A percentile compares a stretch with the other conserved stretches of the same genome.
Conservation (phyloP, 495 filamentous ascomycete species). For the Chaetomium fimeti region DNA sequence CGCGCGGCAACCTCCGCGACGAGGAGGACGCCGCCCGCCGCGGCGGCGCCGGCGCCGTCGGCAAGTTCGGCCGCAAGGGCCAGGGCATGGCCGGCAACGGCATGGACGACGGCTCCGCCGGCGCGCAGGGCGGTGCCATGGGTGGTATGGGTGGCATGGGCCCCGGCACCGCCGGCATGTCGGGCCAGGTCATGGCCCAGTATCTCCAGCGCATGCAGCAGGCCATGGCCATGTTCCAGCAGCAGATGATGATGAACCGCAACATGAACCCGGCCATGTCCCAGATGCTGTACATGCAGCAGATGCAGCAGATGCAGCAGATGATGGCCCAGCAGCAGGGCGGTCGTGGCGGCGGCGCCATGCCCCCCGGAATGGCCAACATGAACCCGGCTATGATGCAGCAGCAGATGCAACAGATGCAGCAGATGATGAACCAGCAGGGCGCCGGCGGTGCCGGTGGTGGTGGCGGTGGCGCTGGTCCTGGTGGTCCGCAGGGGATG, state of each 20-base stretch:
- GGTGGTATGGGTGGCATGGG: constrained; percentile 32
- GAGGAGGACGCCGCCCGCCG: constrained; percentile 76
- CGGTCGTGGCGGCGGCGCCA: constrained; percentile 40
- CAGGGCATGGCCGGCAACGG: constrained; percentile 36
- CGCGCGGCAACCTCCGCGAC: constrained; percentile 89
- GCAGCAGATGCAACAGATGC: constrained; percentile 88
- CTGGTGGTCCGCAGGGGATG: constrained; percentile 34
- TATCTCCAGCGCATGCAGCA: constrained; percentile 98
- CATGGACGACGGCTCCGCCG: constrained; percentile 20
- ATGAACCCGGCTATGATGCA: constrained; percentile 84
- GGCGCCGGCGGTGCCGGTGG: constrained; percentile 47
- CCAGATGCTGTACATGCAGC: constrained; percentile 64
- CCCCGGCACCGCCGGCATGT: constrained; percentile 63
- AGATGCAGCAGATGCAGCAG: constrained; percentile 83
- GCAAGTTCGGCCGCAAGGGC: constrained; percentile 49
- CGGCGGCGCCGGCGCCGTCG: constrained; percentile 40
- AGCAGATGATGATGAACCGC: constrained; percentile 65
- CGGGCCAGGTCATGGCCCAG: constrained; percentile 94
- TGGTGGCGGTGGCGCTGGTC: constrained; percentile 28
- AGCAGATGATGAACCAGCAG: constrained; percentile 74
- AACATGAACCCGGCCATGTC: constrained; percentile 66
- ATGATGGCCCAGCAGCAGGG: constrained; percentile 40
- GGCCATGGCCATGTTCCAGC: constrained; percentile 92
- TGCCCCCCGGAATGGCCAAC: constrained; percentile 49
- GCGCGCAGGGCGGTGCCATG: constrained; percentile 52